phyloP scores from a whole-genome alignment of 345 rosid species.

The Eucalyptus pauciflora region DNA sequence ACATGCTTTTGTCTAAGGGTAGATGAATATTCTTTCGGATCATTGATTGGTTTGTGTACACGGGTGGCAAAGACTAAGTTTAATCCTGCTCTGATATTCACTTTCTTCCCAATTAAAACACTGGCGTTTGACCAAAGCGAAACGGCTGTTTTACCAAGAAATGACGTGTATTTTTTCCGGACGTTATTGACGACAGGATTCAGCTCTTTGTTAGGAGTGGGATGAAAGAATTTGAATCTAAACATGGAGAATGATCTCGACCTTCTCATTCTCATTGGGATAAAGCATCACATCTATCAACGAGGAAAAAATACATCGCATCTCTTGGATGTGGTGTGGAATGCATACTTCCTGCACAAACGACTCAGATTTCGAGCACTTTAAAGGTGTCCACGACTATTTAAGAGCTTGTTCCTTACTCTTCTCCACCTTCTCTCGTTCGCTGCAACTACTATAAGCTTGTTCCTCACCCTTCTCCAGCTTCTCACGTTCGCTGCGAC shows the following conservation, averaged over 20 bases:
- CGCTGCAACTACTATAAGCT: constrained; percentile 65
- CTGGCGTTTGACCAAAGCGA: not conserved
- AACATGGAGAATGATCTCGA: not conserved
- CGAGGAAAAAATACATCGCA: not conserved
- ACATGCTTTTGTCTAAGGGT: not conserved
- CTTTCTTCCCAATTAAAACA: not conserved
- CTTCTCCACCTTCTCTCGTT: constrained; percentile 66
- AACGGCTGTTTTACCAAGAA: not conserved
- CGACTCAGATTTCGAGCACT: constrained; percentile 37
- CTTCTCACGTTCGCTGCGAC: constrained; percentile 70
- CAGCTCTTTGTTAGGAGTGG: not conserved
- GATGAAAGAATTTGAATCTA: not conserved
- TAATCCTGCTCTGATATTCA: not conserved
- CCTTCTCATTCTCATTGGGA: not conserved
- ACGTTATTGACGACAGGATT: not conserved
- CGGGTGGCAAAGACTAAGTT: not conserved
- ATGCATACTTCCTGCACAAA: not conserved
- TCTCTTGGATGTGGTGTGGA: not conserved
- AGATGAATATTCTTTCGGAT: not conserved
- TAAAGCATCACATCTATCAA: not conserved
- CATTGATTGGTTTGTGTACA: not conserved
- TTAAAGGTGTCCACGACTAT: constrained; percentile 67
- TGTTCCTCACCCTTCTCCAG: constrained; percentile 49
- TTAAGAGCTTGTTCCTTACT: constrained; percentile 43
- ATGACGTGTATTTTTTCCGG: not conserved